phyloP scores from a whole-genome alignment of 2,329 filamentous ascomycete species.

The Neonectria sp. region DNA sequence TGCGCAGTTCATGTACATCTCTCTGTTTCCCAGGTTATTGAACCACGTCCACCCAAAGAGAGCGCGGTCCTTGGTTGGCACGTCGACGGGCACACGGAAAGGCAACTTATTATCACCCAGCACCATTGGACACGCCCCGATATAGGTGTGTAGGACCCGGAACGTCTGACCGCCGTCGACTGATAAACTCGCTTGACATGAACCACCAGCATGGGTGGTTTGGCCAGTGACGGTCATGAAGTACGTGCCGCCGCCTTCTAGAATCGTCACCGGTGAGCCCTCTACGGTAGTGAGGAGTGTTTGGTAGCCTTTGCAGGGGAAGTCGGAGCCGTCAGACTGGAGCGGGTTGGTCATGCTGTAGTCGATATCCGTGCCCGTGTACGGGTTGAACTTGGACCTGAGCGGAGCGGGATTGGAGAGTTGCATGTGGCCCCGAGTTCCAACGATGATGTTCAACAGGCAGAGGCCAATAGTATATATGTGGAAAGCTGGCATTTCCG shows the following conservation, averaged over 20 bases:
- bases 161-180: conserved; percentile 73
- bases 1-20: conserved; percentile 81
- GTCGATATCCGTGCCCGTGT: conserved; percentile 66
- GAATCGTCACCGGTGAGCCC: conserved; percentile 64
- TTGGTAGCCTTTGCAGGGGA: conserved; percentile 79
- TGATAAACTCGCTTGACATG: conserved; percentile 74
- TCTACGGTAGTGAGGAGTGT: conserved; percentile 42
- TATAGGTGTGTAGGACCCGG: conserved; percentile 62
- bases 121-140: conserved; percentile 53
- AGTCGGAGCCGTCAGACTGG: conserved; percentile 72
- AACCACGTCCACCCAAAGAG: conserved; percentile 76
- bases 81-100: conserved; percentile 69
- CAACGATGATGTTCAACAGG: neutral
- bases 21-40: conserved; percentile 74
- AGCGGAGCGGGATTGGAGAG: conserved; percentile 65
- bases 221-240: conserved; percentile 68
- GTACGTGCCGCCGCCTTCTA: conserved; percentile 67
- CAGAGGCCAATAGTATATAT: neutral
- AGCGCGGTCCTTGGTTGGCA: conserved; percentile 61
- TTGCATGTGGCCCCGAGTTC: conserved; percentile 62
- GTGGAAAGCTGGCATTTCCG: neutral
- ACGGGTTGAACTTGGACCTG: conserved; percentile 65
- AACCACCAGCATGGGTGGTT: conserved; percentile 70
- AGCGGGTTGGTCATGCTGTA: conserved; percentile 81
- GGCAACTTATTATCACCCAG: conserved; percentile 42